phyloP scores from a whole-genome alignment of 352 stramenopile genomes.

The Phytophthora ohioensis region DNA sequence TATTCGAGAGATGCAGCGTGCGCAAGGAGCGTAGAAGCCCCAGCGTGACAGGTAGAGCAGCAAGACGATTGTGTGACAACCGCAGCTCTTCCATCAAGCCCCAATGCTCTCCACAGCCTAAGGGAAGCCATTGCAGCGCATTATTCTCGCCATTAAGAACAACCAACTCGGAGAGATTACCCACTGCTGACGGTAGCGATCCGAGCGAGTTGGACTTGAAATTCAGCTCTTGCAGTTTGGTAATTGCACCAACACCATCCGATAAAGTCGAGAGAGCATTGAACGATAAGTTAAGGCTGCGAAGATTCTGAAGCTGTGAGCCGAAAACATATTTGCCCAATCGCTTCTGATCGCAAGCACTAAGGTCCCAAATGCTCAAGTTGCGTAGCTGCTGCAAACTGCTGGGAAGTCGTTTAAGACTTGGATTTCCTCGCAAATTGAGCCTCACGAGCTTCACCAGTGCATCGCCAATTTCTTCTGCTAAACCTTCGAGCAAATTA shows the following conservation, averaged over 20 bases:
- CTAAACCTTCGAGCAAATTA: constrained; percentile 53
- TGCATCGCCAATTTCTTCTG: constrained; percentile 46
- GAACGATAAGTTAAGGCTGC: constrained; percentile 52
- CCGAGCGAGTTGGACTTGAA: constrained; percentile 48
- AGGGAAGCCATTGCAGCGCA: constrained; percentile 45
- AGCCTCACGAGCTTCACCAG: constrained; percentile 51
- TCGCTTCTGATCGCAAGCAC: constrained; percentile 57
- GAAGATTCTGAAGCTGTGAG: constrained; percentile 35
- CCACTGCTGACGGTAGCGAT: constrained; percentile 38
- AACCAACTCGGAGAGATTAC: constrained; percentile 44
- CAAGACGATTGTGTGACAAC: constrained; percentile 60
- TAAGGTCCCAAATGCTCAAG: constrained; percentile 53
- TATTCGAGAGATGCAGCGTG: constrained; percentile 49
- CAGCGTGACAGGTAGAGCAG: constrained; percentile 49
- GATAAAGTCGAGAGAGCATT: constrained; percentile 56
- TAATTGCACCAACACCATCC: constrained; percentile 47
- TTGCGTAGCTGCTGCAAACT: constrained; percentile 50
- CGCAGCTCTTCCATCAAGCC: constrained; percentile 41
- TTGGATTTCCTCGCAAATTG: constrained; percentile 47
- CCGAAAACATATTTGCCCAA: constrained; percentile 63
- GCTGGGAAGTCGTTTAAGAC: constrained; percentile 51
- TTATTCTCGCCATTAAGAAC: constrained; percentile 52
- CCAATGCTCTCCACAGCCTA: constrained; percentile 37
- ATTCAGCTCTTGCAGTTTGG: constrained; percentile 54
- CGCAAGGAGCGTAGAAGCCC: constrained; percentile 49